These are phyloP conservation scores for Rhizophagus sp. DNA, from an alignment of 192 early-diverging fungal genomes.

Conservation along the genomic window DNA sequence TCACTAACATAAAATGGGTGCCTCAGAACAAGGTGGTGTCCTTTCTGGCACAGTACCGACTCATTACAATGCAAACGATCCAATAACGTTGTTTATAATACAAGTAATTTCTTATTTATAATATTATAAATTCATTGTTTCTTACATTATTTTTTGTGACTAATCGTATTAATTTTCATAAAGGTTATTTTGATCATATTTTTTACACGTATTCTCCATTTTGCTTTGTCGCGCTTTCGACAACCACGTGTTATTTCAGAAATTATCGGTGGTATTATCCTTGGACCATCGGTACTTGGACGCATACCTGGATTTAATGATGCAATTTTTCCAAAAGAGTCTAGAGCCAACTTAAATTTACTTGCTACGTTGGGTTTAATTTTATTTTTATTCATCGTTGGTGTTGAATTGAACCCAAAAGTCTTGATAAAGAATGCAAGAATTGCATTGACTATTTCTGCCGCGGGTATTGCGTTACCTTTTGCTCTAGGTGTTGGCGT, in stretches of 20 bases:
- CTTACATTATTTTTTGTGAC: not conserved
- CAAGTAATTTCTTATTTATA: not conserved
- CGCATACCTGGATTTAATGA: constrained; percentile 65
- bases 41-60: not conserved
- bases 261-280: constrained; percentile 84
- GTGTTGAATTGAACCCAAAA: constrained; percentile 78
- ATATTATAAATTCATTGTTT: too few species aligned
- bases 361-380: constrained; percentile 88
- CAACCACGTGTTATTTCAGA: constrained; percentile 94
- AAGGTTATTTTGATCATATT: constrained; percentile 69
- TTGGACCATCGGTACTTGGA: constrained; percentile 86
- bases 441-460: constrained; percentile 63
- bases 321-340: constrained; percentile 72
- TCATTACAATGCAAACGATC: not conserved
- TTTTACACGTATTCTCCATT: constrained; percentile 67
- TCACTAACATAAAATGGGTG: too few species aligned
- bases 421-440: constrained; percentile 56
- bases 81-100: not conserved
- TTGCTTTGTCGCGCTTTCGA: constrained; percentile 58
- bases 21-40: not conserved
- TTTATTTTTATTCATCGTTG: constrained; percentile 87
- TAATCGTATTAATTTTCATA: not conserved
- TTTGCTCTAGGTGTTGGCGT: constrained; percentile 78
- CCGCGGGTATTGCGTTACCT: constrained; percentile 80
- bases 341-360: constrained; percentile 70